Percentiles rank a stretch among this genome's conserved stretches.
These are phyloP conservation scores for Trifolium fragiferum DNA, from an alignment of 306 rosid species.

Conservation along the genomic window DNA sequence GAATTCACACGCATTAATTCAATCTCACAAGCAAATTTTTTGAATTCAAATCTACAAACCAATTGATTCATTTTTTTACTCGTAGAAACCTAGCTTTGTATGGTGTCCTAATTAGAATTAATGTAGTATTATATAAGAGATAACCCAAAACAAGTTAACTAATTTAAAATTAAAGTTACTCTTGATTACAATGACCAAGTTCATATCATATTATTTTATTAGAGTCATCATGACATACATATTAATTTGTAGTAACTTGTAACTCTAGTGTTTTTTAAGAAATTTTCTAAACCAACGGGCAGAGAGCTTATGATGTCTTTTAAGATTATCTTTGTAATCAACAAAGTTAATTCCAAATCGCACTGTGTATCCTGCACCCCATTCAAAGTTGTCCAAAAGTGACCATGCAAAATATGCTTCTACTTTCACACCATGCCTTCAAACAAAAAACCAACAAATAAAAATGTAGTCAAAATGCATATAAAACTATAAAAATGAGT, in stretches of 20 bases:
- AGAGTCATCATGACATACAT: background rate
- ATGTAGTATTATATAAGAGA: too few species aligned
- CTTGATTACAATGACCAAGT: background rate
- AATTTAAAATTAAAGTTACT: slow-evolving; percentile 2
- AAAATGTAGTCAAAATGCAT: background rate
- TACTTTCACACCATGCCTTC: slow-evolving; percentile 56
- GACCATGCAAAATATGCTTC: slow-evolving; percentile 74
- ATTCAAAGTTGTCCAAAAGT: slow-evolving; percentile 65
- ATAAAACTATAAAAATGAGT: too few species aligned
- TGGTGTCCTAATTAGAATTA: too few species aligned
- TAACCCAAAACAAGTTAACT: too few species aligned
- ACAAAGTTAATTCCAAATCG: slow-evolving; percentile 63
- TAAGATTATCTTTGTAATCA: slow-evolving; percentile 52
- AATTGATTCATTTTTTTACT: too few species aligned
- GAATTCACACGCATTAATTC: too few species aligned
- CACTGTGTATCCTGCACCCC: slow-evolving; percentile 49
- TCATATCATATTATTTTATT: too few species aligned
- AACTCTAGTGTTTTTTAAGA: slow-evolving; percentile 38
- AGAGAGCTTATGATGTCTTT: slow-evolving; percentile 59
- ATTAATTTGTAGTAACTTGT: too few species aligned
- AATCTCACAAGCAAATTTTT: too few species aligned
- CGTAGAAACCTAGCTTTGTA: too few species aligned
- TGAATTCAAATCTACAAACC: too few species aligned
- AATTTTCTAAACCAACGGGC: slow-evolving; percentile 61
- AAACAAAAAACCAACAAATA: background rate